Conservation (phyloP, 2,329 filamentous ascomycete genomes). For the Gyromitra esculenta region DNA sequence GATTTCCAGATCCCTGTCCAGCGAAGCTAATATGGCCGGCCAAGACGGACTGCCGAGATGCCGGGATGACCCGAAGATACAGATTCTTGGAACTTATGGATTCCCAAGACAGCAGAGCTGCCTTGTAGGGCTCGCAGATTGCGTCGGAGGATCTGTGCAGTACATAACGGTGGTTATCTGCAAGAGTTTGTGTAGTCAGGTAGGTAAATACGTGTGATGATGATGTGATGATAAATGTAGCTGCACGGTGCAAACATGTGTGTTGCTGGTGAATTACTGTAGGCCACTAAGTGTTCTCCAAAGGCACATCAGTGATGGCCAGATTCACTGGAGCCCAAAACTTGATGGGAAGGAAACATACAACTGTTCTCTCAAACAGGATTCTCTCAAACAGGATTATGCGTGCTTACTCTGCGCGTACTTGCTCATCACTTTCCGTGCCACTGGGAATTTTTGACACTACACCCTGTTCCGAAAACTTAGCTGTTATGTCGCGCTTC, state of each 20-base stretch:
- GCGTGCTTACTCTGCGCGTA: no score
- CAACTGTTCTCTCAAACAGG: no score
- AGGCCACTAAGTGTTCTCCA: neutral
- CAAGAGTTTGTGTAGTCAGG: neutral
- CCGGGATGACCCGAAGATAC: neutral
- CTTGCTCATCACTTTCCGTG: neutral
- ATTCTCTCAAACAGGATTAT: no score
- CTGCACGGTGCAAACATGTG: neutral
- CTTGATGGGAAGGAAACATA: neutral
- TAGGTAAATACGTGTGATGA: neutral
- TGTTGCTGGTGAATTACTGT: neutral
- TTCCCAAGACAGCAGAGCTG: neutral
- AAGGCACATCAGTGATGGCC: neutral
- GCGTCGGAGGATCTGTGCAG: neutral
- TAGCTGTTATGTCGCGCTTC: neutral
- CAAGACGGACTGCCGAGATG: conserved; percentile 26
- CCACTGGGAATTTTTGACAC: neutral
- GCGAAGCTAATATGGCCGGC: conserved; percentile 3
- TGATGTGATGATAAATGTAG: neutral
- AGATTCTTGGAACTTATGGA: neutral
- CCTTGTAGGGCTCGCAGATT: neutral
- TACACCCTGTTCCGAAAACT: neutral
- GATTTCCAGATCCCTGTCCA: neutral
- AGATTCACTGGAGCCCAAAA: neutral
- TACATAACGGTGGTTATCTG: neutral